phyloP scores from a whole-genome alignment of 2,329 filamentous ascomycete species.

The Elsinoe batatas region DNA sequence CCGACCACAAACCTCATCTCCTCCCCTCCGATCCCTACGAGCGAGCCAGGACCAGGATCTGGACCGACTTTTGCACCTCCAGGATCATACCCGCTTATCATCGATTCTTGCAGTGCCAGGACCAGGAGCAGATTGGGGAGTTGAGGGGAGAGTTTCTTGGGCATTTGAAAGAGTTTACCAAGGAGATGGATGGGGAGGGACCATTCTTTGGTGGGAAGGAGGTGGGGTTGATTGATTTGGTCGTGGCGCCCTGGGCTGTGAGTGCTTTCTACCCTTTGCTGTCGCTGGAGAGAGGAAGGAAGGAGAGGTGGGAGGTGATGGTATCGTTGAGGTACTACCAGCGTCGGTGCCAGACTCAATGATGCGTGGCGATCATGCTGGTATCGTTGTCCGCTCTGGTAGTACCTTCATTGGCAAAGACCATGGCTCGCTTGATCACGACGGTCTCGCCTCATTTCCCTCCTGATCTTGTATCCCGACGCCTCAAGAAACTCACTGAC shows the following conservation, averaged over 20 bases:
- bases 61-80: constrained; percentile 62
- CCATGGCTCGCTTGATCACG: too few species aligned
- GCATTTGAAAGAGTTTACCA: constrained; percentile 50
- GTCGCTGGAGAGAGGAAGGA: background rate
- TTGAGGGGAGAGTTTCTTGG: constrained; percentile 49
- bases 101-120: constrained; percentile 44
- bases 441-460: too few species aligned
- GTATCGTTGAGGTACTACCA: constrained; percentile 30
- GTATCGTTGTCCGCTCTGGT: too few species aligned
- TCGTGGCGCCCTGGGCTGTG: constrained; percentile 62
- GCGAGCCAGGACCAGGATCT: constrained; percentile 56
- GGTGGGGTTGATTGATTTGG: constrained; percentile 60
- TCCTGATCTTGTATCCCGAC: too few species aligned
- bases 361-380: too few species aligned
- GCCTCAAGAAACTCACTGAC: background rate
- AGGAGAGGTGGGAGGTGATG: background rate
- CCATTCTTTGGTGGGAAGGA: constrained; percentile 59
- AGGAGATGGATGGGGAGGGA: constrained; percentile 50
- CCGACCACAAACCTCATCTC: constrained; percentile 41
- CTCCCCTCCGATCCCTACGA: constrained; percentile 54
- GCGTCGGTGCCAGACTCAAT: background rate
- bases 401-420: too few species aligned
- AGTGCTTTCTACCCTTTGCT: constrained; percentile 3
- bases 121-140: constrained; percentile 32
- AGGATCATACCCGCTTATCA: constrained; percentile 62